Evolutionary conservation across 148 eudicot genomes (phyloP), one percentile per base, ranked within the genome.

Genomic region (Amaranthus palmeri): DNA sequence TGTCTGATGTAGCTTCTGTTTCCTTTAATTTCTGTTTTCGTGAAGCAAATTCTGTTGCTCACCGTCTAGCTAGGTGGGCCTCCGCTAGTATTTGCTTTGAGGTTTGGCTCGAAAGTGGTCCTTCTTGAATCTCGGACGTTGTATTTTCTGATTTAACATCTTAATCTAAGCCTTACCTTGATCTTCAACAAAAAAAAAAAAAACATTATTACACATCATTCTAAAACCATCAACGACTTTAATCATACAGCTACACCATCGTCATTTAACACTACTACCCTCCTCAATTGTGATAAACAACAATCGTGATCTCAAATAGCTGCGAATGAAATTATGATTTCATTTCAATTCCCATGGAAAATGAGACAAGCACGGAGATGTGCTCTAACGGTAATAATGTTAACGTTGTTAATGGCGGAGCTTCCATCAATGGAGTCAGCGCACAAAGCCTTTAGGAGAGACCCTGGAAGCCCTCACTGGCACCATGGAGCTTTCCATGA

Each of bases 401-500:
- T 47, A 46, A 18, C 59, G 7, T 8, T 69, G 48, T 44, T 77
- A 5, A 14, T 66, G 61, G 72, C 17, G 55, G 51, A 40, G 60
- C 68, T 72, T 54, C 76, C 72, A 46, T 7, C 18, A 40, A 65
- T 52, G 67, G 67, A 49, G 67, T 65, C 89, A 36, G 86, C 84
- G 46, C 85, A 85, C 49, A 80, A 91, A 68, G 88, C 96, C 25
- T 91, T 88, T 69, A 76, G 92, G 65, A 69, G 98, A 74, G 97
- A 91, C 69, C 98, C 95, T 10, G 97, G 97, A 7, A 91, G 90
- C 76, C 88, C 96, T 66, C 90, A 90, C 72, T 93, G 98, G 98
- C 98, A 93, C 74, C 98, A 93, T 61, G 88, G 98, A 8, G 97
- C 92, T 12, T 93, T 93, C 61, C 98, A 91, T 12, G 96, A 93